Evolutionary conservation across 176 grass and related monocot genomes (phyloP).

Genomic region (Typha latifolia): DNA sequence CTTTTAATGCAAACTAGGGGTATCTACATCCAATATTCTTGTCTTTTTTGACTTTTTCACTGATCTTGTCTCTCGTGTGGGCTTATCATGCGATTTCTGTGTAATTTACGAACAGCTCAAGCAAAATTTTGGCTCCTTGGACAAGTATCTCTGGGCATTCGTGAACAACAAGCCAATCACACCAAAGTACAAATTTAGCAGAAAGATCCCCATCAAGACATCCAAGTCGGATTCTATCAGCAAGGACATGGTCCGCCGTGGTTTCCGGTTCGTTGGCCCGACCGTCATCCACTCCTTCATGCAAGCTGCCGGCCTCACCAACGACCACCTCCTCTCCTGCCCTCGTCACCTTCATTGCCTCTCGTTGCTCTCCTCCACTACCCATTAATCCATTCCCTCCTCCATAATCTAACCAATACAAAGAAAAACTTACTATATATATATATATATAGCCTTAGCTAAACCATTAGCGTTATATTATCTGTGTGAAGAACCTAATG

Average conservation of each 20-base stretch:
- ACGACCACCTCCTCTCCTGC: slow-evolving; percentile 93
- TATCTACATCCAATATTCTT: too few species aligned
- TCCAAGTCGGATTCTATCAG: slow-evolving; percentile 97
- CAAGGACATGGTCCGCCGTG: slow-evolving; percentile 93
- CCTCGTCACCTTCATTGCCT: slow-evolving; percentile 64
- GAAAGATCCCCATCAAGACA: slow-evolving; percentile 94
- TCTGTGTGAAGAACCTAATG: too few species aligned
- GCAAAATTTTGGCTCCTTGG: slow-evolving; percentile 49
- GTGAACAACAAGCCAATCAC: slow-evolving; percentile 75
- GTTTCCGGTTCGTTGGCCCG: slow-evolving; percentile 84
- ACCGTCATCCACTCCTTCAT: slow-evolving; percentile 93
- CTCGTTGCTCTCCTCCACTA: not conserved
- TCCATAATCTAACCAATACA: not conserved
- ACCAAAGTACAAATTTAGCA: slow-evolving; percentile 70
- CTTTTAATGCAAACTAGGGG: too few species aligned
- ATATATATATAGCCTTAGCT: too few species aligned
- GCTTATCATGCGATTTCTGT: too few species aligned
- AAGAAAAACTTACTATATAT: too few species aligned
- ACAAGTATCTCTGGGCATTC: slow-evolving; percentile 84
- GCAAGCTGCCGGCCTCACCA: slow-evolving; percentile 89
- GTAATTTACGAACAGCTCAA: slow-evolving; percentile 27
- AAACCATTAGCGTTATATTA: too few species aligned
- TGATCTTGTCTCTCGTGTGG: too few species aligned
- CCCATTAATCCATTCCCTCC: slow-evolving; percentile 3
- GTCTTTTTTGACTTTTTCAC: too few species aligned